Conservation (phyloP, 495 filamentous ascomycete species). For the Pyrenula aspistea region DNA sequence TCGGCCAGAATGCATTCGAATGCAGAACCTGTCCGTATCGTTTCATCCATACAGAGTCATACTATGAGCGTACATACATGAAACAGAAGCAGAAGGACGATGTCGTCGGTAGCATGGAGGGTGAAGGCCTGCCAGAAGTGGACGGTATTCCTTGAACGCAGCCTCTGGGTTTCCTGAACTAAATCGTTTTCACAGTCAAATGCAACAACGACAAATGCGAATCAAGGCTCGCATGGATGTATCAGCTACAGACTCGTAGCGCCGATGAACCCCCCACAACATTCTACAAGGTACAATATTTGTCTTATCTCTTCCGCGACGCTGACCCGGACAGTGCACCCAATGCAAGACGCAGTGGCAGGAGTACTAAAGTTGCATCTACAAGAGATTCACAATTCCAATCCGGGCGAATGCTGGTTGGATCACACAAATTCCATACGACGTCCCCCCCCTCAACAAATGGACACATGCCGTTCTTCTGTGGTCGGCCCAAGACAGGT, state of each 20-base stretch:
- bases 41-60: slow-evolving; percentile 56
- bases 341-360: slow-evolving; percentile 30
- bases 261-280: slow-evolving; percentile 98
- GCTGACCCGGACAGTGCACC: slow-evolving; percentile 33
- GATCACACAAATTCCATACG: no score
- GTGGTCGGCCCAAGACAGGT: no score
- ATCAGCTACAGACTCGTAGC: slow-evolving; percentile 93
- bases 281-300: slow-evolving; percentile 84
- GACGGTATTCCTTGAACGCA: slow-evolving; percentile 30
- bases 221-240: slow-evolving; percentile 75
- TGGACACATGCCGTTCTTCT: no score
- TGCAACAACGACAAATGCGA: slow-evolving; percentile 67
- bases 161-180: neutral
- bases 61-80: slow-evolving; percentile 61
- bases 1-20: slow-evolving; percentile 64
- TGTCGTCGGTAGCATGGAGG: slow-evolving; percentile 75
- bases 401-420: neutral
- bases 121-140: slow-evolving; percentile 76
- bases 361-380: slow-evolving; percentile 23
- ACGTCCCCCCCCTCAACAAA: no score
- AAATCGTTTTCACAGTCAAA: slow-evolving; percentile 37
- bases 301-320: slow-evolving; percentile 13
- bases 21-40: slow-evolving; percentile 92
- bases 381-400: neutral
- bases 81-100: slow-evolving; percentile 80